A percentile compares a stretch with the other conserved stretches of the same genome.
Evolutionary conservation across 192 early-diverging fungal genomes (phyloP).

Genomic region (Dissophora globulifera): DNA sequence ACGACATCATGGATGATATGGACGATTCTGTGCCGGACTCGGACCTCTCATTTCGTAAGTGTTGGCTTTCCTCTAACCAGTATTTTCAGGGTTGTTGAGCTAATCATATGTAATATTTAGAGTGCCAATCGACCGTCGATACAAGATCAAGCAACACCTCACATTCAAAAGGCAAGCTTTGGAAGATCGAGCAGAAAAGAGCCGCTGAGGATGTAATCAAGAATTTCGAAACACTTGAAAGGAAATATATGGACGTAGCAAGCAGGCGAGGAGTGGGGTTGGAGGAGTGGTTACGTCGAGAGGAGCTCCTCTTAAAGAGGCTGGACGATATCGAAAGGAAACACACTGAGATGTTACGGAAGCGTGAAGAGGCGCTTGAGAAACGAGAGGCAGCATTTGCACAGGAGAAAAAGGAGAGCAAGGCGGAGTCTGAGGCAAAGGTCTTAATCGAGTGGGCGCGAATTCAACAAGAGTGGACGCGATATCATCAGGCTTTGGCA

Average conservation of each 20-base stretch:
- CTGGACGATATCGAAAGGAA: not conserved
- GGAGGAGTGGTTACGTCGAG: too few relatives aligned
- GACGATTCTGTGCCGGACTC: not conserved
- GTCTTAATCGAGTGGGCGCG: not conserved
- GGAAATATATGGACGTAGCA: not conserved
- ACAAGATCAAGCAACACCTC: not conserved
- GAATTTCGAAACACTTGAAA: not conserved
- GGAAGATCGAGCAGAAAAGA: not conserved
- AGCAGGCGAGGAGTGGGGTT: not conserved
- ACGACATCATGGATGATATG: not conserved
- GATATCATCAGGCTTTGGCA: not conserved
- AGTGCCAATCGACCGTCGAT: not conserved
- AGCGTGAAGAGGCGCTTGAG: not conserved
- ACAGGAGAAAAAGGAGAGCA: slow-evolving; percentile 1
- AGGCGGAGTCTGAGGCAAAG: not conserved
- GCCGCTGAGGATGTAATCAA: not conserved
- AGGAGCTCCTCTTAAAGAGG: too few relatives aligned
- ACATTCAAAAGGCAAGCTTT: not conserved
- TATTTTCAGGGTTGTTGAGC: not conserved
- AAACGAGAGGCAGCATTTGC: not conserved
- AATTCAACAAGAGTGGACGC: slow-evolving; percentile 1
- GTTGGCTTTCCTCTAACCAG: not conserved
- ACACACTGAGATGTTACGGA: not conserved
- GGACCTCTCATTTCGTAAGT: slow-evolving; percentile 1
- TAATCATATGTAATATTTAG: not conserved